A percentile compares a stretch with the other conserved stretches of the same genome.
Evolutionary conservation across 164 flowering plant genomes (phyloP).

Genomic region (Santalum album): DNA sequence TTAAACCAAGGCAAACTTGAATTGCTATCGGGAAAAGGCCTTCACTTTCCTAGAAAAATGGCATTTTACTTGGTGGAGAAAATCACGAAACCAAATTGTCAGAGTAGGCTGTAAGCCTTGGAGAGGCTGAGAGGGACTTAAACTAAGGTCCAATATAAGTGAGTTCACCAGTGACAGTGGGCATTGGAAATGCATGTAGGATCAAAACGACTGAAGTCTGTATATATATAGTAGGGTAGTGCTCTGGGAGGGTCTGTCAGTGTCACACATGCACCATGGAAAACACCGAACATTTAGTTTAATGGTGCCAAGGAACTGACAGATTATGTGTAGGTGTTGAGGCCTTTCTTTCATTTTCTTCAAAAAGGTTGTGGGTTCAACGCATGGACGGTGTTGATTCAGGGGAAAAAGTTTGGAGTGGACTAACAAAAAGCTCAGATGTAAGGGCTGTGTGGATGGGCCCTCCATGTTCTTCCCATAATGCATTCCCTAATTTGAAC

Average conservation of each 20-base stretch:
- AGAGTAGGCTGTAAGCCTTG: too few species aligned
- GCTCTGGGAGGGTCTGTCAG: constrained; percentile 22
- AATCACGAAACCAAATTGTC: too few species aligned
- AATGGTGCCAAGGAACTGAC: constrained; percentile 30
- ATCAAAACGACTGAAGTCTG: constrained; percentile 18
- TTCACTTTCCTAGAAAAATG: too few species aligned
- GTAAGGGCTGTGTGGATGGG: constrained; percentile 8
- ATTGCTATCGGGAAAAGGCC: too few species aligned
- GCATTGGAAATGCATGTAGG: constrained; percentile 16
- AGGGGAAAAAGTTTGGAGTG: constrained; percentile 23
- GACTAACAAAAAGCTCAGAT: constrained; percentile 22
- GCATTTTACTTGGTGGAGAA: too few species aligned
- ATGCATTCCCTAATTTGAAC: too few species aligned
- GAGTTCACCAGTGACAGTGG: constrained; percentile 4
- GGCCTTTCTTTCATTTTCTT: neutral
- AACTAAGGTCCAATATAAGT: neutral
- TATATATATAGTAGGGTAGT: constrained; percentile 13
- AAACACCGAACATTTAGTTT: constrained; percentile 7
- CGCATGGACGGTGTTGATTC: neutral
- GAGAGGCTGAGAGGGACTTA: neutral
- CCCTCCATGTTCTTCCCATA: constrained; percentile 54
- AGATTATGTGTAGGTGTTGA: constrained; percentile 14
- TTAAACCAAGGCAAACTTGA: neutral
- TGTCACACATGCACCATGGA: constrained; percentile 10
- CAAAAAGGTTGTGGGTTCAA: neutral